Percentiles rank a stretch among this genome's conserved stretches.
Conservation (phyloP, 345 rosid species). For the Salix arbutifolia region DNA sequence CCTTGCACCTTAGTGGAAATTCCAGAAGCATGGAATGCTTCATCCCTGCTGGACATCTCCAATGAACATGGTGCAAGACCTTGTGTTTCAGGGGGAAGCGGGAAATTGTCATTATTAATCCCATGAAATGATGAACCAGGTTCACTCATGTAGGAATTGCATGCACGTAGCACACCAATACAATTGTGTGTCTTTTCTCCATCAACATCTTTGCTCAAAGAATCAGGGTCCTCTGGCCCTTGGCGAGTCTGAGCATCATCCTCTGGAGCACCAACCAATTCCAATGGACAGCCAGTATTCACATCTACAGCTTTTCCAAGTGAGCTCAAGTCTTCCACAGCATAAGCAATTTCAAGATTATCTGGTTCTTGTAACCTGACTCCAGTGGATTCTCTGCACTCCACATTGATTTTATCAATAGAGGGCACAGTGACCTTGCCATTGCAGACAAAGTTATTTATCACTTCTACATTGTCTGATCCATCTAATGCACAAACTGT, state of each 20-base stretch:
- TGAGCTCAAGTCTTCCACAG: conserved; percentile 16
- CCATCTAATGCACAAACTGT: conserved; percentile 25
- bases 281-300: conserved; percentile 31
- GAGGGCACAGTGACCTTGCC: conserved; percentile 12
- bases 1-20: conserved; percentile 44
- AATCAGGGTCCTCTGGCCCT: conserved; percentile 27
- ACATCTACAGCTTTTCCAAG: conserved; percentile 13
- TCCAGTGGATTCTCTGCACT: conserved; percentile 4
- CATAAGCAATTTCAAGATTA: conserved; percentile 21
- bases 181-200: conserved; percentile 21
- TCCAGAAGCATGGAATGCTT: conserved; percentile 19
- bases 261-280: conserved; percentile 26
- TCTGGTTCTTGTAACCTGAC: conserved; percentile 25
- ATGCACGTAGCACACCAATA: conserved; percentile 24
- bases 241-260: conserved; percentile 25
- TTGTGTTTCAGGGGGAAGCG: conserved; percentile 8
- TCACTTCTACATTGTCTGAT: conserved; percentile 35
- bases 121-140: conserved; percentile 20
- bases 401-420: conserved; percentile 23
- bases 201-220: conserved; percentile 16
- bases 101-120: conserved; percentile 1
- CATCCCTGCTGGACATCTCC: conserved; percentile 21
- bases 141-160: conserved; percentile 30
- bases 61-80: conserved; percentile 15
- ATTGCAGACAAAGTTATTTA: conserved; percentile 18